Base-by-base conservation (phyloP, 2,329 filamentous ascomycete genomes). In the Malbranchea zuffiana region DNA sequence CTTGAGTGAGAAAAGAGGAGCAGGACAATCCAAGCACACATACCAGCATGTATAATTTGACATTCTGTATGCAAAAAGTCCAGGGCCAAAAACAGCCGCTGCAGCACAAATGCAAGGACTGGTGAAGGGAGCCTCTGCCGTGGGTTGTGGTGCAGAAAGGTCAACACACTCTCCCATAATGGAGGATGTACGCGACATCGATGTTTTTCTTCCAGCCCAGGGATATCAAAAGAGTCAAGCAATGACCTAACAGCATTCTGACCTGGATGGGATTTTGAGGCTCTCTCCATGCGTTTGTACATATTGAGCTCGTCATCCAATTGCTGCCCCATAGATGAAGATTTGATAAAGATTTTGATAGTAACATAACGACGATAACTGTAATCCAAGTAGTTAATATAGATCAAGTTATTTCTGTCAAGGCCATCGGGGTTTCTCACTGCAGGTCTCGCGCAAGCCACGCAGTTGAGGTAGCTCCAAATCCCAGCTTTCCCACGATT, bases 131-230 rank as follows among this genome's bases (percentile, higher is more conserved):
- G 50, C 28, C 56, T 56, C 35, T 44, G 39, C 0, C 57, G 40
- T 4, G 60, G 62, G 37, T 66, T 67, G 12, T 62, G 61, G 23
- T 43, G 44, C 4, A 68, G 43, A 31, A 67, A 63, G 2, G 50
- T 44, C 28, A 51, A 38, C 0, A 63, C 46, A 49, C 57, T 69
- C 33, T 67, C 62, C 52, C 59, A 64, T 15, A 69, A 51, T 8
- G 62, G 65, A 5, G 51, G 53, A 50, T 61, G 58, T 5, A 62
- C 53, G 6, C 63, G 53, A 26, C 57, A 63, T 31, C 38, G 45
- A 45, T 62, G 56, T 24, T 45, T 50, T 20, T 6, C 18, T 10
- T 10, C 17, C 25, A 51, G 49, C 2, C 52, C 52, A 6, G 47
- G 27, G 19, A 62, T 36, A n/a, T 55, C 26, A 38, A 64, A 64